These are phyloP conservation scores for Sonneratia alba DNA, from an alignment of 345 rosid species.

Conservation along the genomic window DNA sequence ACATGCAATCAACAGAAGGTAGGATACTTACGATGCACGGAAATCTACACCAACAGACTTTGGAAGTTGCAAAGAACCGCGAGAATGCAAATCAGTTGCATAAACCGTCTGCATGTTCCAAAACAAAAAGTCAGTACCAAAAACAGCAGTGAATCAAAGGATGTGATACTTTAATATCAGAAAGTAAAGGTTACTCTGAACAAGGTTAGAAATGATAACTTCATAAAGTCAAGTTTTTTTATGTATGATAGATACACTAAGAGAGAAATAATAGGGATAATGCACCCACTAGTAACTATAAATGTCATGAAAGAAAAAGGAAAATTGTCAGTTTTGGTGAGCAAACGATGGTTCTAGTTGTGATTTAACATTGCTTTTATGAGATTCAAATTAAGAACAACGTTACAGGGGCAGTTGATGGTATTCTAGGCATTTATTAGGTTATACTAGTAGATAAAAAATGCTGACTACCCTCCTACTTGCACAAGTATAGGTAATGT, in stretches of 20 bases:
- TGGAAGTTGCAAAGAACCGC: slow-evolving; percentile 76
- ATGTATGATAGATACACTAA: not conserved
- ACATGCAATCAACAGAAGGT: not conserved
- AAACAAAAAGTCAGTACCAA: slow-evolving; percentile 3
- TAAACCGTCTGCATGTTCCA: slow-evolving; percentile 59
- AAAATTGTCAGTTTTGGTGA: not conserved
- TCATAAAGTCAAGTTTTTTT: not conserved
- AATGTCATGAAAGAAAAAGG: not conserved
- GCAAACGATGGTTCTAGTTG: not conserved
- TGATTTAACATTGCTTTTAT: not conserved
- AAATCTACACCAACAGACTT: slow-evolving; percentile 92
- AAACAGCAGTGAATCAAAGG: not conserved
- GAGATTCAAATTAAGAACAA: not conserved
- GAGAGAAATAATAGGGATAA: not conserved
- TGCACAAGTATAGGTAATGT: not conserved
- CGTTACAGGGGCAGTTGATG: not conserved
- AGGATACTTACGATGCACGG: slow-evolving; percentile 73
- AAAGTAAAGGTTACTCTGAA: not conserved
- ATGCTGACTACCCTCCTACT: not conserved
- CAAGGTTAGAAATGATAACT: not conserved
- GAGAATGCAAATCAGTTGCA: slow-evolving; percentile 81
- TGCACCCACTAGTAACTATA: not conserved
- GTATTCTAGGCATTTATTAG: not conserved
- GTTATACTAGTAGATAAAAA: not conserved
- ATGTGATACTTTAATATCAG: not conserved